Conservation (phyloP, 2,329 filamentous ascomycete genomes). For the Fusarium beomiforme region DNA sequence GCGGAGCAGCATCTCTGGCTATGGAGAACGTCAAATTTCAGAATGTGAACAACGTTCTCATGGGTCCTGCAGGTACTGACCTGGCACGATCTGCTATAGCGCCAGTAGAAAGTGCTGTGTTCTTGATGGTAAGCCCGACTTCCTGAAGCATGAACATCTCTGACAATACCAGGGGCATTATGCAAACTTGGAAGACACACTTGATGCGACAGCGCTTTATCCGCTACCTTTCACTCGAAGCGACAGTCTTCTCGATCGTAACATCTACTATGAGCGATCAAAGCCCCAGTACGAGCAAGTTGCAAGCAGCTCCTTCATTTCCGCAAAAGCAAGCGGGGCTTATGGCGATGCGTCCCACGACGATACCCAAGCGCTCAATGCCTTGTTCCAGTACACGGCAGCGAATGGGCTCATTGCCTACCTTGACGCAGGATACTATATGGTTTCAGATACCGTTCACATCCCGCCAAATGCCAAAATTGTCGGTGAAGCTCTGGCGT, state of each 20-base stretch:
- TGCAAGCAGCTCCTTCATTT: constrained; percentile 69
- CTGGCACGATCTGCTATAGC: constrained; percentile 20
- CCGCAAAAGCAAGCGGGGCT: constrained; percentile 63
- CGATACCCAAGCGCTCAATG: constrained; percentile 72
- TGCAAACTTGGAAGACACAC: constrained; percentile 33
- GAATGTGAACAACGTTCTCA: constrained; percentile 46
- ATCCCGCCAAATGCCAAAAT: constrained; percentile 63
- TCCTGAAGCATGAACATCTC: background rate
- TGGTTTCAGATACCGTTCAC: constrained; percentile 64
- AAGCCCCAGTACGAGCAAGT: constrained; percentile 77
- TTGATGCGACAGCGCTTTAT: constrained; percentile 38
- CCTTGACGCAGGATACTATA: constrained; percentile 70
- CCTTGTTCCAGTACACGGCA: constrained; percentile 63
- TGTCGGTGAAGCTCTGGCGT: constrained; percentile 67
- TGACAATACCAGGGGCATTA: constrained; percentile 41
- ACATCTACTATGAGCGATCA: constrained; percentile 74
- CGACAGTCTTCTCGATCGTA: constrained; percentile 60
- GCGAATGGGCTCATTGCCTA: constrained; percentile 66
- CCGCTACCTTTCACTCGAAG: constrained; percentile 26
- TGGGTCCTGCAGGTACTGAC: constrained; percentile 31
- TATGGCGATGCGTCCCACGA: constrained; percentile 78
- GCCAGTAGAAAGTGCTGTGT: constrained; percentile 23
- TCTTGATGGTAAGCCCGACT: constrained; percentile 39
- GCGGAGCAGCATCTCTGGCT: constrained; percentile 55
- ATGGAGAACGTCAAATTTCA: constrained; percentile 60